Percentiles rank a stretch among this genome's conserved stretches.
Evolutionary conservation across 208 protist species (phyloP).

Genomic region (Tritrichomonas musculus): DNA sequence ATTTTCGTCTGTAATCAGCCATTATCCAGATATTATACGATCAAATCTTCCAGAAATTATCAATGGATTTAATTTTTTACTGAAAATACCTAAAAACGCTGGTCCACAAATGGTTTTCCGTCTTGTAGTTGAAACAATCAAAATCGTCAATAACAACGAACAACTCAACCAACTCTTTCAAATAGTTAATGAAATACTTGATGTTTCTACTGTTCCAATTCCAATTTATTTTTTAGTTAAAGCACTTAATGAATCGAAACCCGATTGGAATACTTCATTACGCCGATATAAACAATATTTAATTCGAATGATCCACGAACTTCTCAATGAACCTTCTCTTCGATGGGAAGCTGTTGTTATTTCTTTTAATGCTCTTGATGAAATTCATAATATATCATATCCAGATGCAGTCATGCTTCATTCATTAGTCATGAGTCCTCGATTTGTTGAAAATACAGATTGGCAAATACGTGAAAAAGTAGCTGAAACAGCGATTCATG

Average conservation of each 20-base stretch:
- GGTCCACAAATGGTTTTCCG: neutral
- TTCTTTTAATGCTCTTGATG: conserved; percentile 3
- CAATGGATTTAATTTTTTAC: neutral
- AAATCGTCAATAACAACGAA: neutral
- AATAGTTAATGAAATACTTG: neutral
- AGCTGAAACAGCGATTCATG: neutral
- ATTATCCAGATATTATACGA: neutral
- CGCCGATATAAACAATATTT: neutral
- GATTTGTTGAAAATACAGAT: neutral
- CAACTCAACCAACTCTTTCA: neutral
- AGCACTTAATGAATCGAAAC: neutral
- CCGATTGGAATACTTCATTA: neutral
- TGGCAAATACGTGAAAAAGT: conserved; percentile 27
- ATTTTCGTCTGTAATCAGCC: neutral
- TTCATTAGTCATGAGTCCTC: neutral
- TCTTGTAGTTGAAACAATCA: neutral
- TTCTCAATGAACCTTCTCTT: neutral
- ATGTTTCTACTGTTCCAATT: neutral
- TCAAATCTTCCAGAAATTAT: neutral
- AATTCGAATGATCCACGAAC: conserved; percentile 7
- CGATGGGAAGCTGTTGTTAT: conserved; percentile 25
- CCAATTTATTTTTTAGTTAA: neutral
- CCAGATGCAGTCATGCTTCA: conserved; percentile 21
- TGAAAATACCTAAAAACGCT: neutral
- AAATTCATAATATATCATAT: neutral